Base-by-base conservation (phyloP, 441 rosid species). In the Erodium moschatum region DNA sequence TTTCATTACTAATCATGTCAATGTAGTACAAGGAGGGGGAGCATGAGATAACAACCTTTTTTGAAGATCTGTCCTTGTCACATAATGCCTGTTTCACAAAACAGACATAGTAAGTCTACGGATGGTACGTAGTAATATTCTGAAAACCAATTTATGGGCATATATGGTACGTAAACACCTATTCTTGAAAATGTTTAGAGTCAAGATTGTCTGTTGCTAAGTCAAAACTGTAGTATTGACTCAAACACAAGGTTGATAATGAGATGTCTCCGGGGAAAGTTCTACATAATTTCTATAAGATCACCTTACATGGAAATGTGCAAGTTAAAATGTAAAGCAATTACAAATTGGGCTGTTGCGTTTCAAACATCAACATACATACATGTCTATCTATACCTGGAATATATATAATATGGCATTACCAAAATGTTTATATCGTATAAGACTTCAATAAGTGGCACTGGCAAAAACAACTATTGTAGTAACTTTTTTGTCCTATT, bases 21-120 rank as follows among this genome's bases (percentile, higher is more conserved):
- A 68, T 46, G 18, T 62, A 62, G 44, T 24, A 21, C 29, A 5
- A 40, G 44, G 44, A 40, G 11, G 44, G 44, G 21, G 65, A 68
- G 67, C 24, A 60, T 38, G 62, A 66, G 65, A 48, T 64, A 62
- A 69, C 71, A 10, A 94, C 98, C 98, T 88, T 91, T 82, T 89
- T 94, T 0, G 78, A 73, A 80, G 89, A 82, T 16, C 86, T 85
- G 79, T 88, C 91, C 84, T 89, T 94, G 83, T 91, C 88, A 35
- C 88, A 89, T 65, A 94, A 80, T 71, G 81, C 97, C 98, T 91
- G 89, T 69, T 66, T 40, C 66, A 72, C 38, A 79, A 72, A 44
- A 67, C 12, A 31, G 16, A 40, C 64, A 65, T 19, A 67, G 21
- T 58, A 13, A 75, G 68, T 71, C 62, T 40, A 40, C 9, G 19